These are phyloP conservation scores for Cercospora sojina DNA, from an alignment of 2,329 filamentous ascomycete genomes.

Conservation along the genomic window DNA sequence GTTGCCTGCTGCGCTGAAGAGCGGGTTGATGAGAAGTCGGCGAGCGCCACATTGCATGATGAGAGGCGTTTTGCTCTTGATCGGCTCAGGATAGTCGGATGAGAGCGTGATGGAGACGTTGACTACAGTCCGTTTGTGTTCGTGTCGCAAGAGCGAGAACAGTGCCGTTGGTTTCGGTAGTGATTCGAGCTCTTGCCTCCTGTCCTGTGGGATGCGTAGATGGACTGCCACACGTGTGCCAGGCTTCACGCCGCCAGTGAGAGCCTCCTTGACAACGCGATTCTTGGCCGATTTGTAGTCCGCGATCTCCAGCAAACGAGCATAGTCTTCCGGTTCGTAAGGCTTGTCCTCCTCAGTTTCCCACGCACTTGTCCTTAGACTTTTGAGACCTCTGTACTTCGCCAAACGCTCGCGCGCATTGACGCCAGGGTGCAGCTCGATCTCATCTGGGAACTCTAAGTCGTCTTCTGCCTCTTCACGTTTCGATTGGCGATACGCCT, in stretches of 20 bases:
- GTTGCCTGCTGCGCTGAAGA: conserved; percentile 85
- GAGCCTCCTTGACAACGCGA: conserved; percentile 72
- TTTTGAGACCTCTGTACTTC: conserved; percentile 89
- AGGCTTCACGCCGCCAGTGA: conserved; percentile 81
- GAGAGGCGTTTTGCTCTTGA: conserved; percentile 90
- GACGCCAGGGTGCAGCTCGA: conserved; percentile 86
- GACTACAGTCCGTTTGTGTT: conserved; percentile 87
- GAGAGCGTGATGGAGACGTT: conserved; percentile 88
- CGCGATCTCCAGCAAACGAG: conserved; percentile 77
- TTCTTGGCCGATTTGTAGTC: conserved; percentile 86
- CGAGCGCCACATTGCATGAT: conserved; percentile 89
- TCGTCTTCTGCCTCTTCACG: conserved; percentile 78
- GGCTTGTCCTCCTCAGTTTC: conserved; percentile 82
- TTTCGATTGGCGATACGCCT: conserved; percentile 75
- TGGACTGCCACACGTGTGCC: conserved; percentile 82
- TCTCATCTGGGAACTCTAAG: conserved; percentile 93
- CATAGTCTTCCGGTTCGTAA: conserved; percentile 88
- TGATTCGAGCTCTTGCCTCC: conserved; percentile 54
- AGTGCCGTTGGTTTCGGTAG: conserved; percentile 65
- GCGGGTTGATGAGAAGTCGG: conserved; percentile 80
- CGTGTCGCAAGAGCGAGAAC: conserved; percentile 86
- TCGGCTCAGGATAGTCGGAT: conserved; percentile 69
- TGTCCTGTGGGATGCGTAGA: conserved; percentile 53
- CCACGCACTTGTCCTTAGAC: conserved; percentile 82
- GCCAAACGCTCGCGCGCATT: conserved; percentile 80